These are phyloP conservation scores for Spirogloea muscicola DNA, from an alignment of 139 green algal species.

Conservation along the genomic window DNA sequence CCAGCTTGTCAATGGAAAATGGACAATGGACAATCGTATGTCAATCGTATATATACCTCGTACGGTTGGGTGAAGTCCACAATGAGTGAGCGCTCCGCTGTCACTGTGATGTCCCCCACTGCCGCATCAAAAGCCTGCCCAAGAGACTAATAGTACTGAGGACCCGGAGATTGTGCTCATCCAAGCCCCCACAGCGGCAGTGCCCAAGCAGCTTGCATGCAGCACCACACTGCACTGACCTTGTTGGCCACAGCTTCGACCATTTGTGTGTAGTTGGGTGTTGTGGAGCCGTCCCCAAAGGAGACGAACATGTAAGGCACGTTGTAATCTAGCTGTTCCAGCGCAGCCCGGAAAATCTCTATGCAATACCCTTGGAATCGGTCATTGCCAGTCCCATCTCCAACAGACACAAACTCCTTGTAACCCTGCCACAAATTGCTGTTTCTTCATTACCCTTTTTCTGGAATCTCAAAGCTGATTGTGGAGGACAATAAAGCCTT, in stretches of 20 bases:
- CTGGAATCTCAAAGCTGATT: no score
- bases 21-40: no score
- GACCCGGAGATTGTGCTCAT: no score
- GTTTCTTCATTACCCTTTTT: no score
- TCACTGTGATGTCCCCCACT: conserved; percentile 13
- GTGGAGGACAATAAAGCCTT: no score
- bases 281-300: neutral
- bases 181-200: no score
- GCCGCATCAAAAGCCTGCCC: conserved; percentile 3
- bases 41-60: no score
- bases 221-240: no score
- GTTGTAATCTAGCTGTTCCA: neutral
- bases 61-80: conserved; percentile 9
- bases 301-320: conserved; percentile 2
- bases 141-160: no score
- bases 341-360: neutral
- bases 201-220: no score
- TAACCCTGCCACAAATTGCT: conserved; percentile 6
- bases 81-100: neutral
- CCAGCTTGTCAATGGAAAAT: no score
- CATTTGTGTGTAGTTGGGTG: neutral
- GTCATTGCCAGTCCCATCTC: neutral
- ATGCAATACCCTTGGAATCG: conserved; percentile 8
- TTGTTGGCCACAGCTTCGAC: neutral
- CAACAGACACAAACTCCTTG: conserved; percentile 3